Evolutionary conservation across 2,329 filamentous ascomycete species (phyloP).

Genomic region (Phyllosticta capitalensis): DNA sequence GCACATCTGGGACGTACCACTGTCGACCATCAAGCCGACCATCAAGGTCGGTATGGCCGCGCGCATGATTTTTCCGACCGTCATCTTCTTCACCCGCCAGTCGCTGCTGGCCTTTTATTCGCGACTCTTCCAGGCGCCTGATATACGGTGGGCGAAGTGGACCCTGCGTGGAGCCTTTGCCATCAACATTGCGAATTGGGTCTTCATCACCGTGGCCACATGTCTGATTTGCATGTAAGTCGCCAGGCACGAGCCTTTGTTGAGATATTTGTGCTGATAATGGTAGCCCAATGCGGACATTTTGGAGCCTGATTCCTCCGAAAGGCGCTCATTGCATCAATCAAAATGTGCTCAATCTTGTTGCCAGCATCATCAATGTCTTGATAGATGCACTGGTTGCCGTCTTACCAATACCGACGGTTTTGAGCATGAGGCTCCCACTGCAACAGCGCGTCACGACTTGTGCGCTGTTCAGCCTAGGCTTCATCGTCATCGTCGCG

Average conservation of each 20-base stretch:
- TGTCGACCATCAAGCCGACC: slow-evolving; percentile 3
- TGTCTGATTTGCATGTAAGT: slow-evolving; percentile 32
- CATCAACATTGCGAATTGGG: slow-evolving; percentile 28
- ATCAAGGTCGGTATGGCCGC: slow-evolving; percentile 33
- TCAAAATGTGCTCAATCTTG: slow-evolving; percentile 31
- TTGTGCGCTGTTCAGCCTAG: slow-evolving; percentile 30
- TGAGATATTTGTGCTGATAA: not conserved
- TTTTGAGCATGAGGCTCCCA: slow-evolving; percentile 35
- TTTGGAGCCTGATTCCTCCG: slow-evolving; percentile 31
- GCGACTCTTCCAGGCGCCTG: slow-evolving; percentile 33
- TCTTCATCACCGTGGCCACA: slow-evolving; percentile 28
- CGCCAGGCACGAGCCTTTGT: not conserved
- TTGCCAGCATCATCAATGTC: slow-evolving; percentile 34
- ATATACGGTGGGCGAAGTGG: slow-evolving; percentile 29
- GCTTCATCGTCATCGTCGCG: slow-evolving; percentile 34
- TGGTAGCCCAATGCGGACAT: slow-evolving; percentile 29
- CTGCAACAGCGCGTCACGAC: slow-evolving; percentile 31
- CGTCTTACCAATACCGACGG: slow-evolving; percentile 34
- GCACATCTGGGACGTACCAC: slow-evolving; percentile 34
- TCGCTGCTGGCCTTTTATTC: slow-evolving; percentile 40
- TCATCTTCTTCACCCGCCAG: slow-evolving; percentile 34
- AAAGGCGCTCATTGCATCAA: slow-evolving; percentile 28
- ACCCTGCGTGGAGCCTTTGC: slow-evolving; percentile 29
- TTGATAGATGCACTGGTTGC: slow-evolving; percentile 35
- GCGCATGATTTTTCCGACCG: slow-evolving; percentile 33